Evolutionary conservation across 83 land plant genomes (phyloP).

Genomic region (Thuja plicata): DNA sequence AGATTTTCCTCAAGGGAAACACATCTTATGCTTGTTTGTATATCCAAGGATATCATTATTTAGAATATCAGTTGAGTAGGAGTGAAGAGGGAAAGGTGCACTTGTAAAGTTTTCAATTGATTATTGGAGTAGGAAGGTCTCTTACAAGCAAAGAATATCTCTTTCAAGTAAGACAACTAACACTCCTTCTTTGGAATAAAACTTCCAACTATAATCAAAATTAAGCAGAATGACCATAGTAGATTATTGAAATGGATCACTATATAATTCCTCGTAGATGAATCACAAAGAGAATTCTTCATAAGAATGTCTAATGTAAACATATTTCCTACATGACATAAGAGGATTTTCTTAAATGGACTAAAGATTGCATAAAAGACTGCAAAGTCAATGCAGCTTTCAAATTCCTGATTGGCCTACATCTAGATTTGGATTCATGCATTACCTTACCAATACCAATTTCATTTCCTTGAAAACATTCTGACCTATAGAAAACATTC

Average conservation of each 20-base stretch:
- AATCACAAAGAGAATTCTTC: neutral
- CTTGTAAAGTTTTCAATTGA: neutral
- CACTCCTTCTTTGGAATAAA: neutral
- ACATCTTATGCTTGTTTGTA: too few relatives aligned
- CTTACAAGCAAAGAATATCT: neutral
- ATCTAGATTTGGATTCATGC: neutral
- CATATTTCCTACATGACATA: too few relatives aligned
- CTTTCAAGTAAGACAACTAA: neutral
- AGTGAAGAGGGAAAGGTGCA: too few relatives aligned
- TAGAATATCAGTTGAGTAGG: too few relatives aligned
- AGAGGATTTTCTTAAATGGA: neutral
- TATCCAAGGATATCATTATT: too few relatives aligned
- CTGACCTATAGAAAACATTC: neutral
- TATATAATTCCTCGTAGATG: neutral
- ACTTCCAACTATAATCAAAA: neutral
- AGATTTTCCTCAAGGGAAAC: too few relatives aligned
- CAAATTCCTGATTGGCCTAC: neutral
- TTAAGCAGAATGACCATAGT: neutral
- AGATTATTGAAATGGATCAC: neutral
- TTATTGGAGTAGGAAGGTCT: neutral
- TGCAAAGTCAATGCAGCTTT: neutral
- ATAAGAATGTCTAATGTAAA: neutral
- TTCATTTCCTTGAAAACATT: neutral
- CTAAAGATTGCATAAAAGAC: neutral
- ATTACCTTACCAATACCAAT: neutral